Evolutionary conservation across 148 eudicot genomes (phyloP), one percentile per base, ranked within the genome.

Genomic region (Rhododendron kiyosumense): DNA sequence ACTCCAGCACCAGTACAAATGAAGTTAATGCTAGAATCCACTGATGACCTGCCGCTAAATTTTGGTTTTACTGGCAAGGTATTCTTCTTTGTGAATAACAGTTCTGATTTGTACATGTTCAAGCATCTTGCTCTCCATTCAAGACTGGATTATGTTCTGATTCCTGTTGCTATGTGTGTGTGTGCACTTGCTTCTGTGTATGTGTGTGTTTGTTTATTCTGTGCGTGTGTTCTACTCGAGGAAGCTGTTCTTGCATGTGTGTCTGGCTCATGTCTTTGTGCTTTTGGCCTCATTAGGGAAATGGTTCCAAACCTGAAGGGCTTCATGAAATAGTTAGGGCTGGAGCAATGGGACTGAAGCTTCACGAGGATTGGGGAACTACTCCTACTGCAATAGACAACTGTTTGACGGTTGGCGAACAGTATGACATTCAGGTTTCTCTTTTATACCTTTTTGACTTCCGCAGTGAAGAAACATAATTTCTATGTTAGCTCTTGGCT

Each of bases 31-130:
- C 89, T 97, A 88, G 94, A 93, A 86, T 90, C 99, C 45, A 95
- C 94, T 1, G 99, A 97, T 92, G 95, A 95, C 69, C 85, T 97
- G 83, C 99, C 99, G 22, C 88, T 95, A 79, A 97, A 97, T 90
- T 94, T 97, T 87, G 99, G 99, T 82, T 97, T 97, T 87, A 97
- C 99, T 18, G 98, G 99, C 88, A 97, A 97, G 94, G 99, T 95
- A 89, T 78, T 87, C 24, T 86, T 54, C 54, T 81, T 67, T 71
- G 81, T n/a, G 18, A 81, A 81, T 41, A 84, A 59, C 41, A 59
- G 51, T 41, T 77, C 22, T 75, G 38, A 30, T 15, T 52, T 51
- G 51, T 18, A 24, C n/a, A 22, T 28, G 26, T 52, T 86, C 81
- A 74, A 43, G 51, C 57, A 52, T 71, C 17, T 63, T 15, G 78